phyloP scores from a whole-genome alignment of 306 rosid species.

The Lathyrus oleraceus region DNA sequence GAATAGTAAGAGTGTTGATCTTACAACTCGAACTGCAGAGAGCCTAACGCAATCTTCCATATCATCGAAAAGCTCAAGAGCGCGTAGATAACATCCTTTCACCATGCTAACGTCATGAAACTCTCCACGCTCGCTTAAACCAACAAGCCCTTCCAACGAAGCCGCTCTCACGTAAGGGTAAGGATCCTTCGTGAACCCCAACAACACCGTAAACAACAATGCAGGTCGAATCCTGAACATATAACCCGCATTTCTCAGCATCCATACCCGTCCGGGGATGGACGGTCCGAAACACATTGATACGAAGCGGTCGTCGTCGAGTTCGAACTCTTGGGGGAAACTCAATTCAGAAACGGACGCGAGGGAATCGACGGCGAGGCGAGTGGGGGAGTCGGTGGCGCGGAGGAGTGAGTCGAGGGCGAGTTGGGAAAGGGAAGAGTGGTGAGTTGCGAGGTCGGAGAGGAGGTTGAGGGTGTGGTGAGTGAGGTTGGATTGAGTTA shows the following conservation, averaged over 20 bases:
- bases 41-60: slow-evolving; percentile 61
- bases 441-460: slow-evolving; percentile 50
- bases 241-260: slow-evolving; percentile 57
- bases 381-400: slow-evolving; percentile 32
- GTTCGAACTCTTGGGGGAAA: slow-evolving; percentile 7
- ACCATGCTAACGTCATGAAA: slow-evolving; percentile 51
- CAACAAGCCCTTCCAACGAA: slow-evolving; percentile 69
- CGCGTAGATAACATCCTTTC: slow-evolving; percentile 63
- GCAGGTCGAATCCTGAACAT: slow-evolving; percentile 47
- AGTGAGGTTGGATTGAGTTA: slow-evolving; percentile 48
- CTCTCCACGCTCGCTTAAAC: slow-evolving; percentile 45
- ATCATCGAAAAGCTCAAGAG: slow-evolving; percentile 69
- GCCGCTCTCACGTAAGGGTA: slow-evolving; percentile 68
- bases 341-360: slow-evolving; percentile 38
- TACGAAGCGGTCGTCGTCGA: slow-evolving; percentile 59
- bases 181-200: slow-evolving; percentile 85
- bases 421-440: slow-evolving; percentile 37
- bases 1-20: slow-evolving; percentile 10
- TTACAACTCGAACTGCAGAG: slow-evolving; percentile 67
- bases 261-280: slow-evolving; percentile 58
- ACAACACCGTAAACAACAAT: slow-evolving; percentile 49
- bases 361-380: slow-evolving; percentile 49
- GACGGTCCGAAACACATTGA: slow-evolving; percentile 68
- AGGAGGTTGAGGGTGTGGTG: slow-evolving; percentile 61
- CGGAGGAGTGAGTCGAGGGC: slow-evolving; percentile 42